phyloP scores from a whole-genome alignment of 2,329 filamentous ascomycete species.

The Lachnellula suecica region DNA sequence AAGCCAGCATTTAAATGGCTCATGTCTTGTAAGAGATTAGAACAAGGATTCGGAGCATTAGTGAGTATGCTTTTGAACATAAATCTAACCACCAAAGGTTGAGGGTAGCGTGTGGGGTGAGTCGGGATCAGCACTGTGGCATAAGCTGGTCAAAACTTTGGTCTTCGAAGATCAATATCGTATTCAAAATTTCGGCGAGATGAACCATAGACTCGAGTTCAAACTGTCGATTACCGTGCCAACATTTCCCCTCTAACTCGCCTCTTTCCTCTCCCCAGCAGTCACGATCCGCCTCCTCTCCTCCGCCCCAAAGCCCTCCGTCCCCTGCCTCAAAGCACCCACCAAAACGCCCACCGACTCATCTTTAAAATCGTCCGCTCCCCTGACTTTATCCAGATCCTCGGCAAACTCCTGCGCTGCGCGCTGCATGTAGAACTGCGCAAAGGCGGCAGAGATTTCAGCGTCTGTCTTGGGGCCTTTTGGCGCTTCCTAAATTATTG shows the following conservation, averaged over 20 bases:
- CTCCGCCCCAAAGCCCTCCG: slow-evolving; percentile 56
- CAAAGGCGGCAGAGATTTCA: slow-evolving; percentile 43
- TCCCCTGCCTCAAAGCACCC: slow-evolving; percentile 67
- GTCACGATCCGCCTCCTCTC: slow-evolving; percentile 41
- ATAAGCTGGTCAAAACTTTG: too few relatives aligned
- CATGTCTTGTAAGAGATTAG: too few relatives aligned
- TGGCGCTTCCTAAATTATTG: neutral
- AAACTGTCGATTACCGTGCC: too few relatives aligned
- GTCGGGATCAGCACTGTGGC: too few relatives aligned
- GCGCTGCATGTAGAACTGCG: slow-evolving; percentile 67
- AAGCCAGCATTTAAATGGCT: too few relatives aligned
- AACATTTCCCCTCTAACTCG: neutral
- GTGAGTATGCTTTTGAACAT: too few relatives aligned
- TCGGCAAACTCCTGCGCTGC: slow-evolving; percentile 70
- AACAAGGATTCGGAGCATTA: too few relatives aligned
- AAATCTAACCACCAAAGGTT: too few relatives aligned
- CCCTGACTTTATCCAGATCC: slow-evolving; percentile 69
- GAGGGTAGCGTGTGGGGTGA: too few relatives aligned
- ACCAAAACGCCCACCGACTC: slow-evolving; percentile 66
- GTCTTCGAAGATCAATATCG: neutral
- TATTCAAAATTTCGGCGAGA: neutral
- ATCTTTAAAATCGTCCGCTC: slow-evolving; percentile 68
- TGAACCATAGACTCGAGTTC: too few relatives aligned
- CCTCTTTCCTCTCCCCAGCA: neutral
- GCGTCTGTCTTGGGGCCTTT: slow-evolving; percentile 5